Conservation (phyloP, 192 early-diverging fungal genomes). For the Rhizoclosmatium globosum region DNA sequence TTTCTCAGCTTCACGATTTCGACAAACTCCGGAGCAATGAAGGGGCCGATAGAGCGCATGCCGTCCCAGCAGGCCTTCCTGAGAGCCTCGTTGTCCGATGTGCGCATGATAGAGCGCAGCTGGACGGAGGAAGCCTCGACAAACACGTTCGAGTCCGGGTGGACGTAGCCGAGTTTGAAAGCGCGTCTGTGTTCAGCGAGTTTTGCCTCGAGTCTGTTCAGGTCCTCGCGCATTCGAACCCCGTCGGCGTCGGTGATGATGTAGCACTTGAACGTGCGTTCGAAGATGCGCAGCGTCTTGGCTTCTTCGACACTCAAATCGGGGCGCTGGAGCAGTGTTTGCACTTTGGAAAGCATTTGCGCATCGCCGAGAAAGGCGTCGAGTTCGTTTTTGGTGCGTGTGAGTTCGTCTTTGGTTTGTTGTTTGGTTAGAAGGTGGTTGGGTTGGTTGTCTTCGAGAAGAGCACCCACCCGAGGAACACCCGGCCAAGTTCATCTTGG, state of each 20-base stretch:
- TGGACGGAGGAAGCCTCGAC: constrained; percentile 40
- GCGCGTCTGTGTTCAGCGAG: constrained; percentile 31
- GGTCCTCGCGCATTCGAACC: constrained; percentile 26
- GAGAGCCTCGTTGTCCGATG: constrained; percentile 32
- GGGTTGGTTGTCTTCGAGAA: too few species aligned
- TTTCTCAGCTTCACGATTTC: constrained; percentile 47
- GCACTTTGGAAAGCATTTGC: constrained; percentile 35
- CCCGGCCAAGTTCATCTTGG: constrained; percentile 47
- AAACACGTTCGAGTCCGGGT: constrained; percentile 34
- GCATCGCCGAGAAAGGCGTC: constrained; percentile 47
- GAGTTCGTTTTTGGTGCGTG: constrained; percentile 46
- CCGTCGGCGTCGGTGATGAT: constrained; percentile 42
- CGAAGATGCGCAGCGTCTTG: constrained; percentile 38
- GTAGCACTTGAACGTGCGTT: constrained; percentile 47
- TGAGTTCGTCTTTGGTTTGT: constrained; percentile 29
- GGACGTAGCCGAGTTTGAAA: constrained; percentile 39
- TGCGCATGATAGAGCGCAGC: constrained; percentile 44
- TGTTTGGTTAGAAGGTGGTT: neutral
- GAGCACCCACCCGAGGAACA: constrained; percentile 29
- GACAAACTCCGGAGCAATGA: constrained; percentile 42
- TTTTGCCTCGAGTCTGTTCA: constrained; percentile 47
- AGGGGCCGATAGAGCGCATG: constrained; percentile 42
- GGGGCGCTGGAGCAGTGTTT: constrained; percentile 26
- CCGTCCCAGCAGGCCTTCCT: constrained; percentile 42
- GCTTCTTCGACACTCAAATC: constrained; percentile 33